Evolutionary conservation across 1,284 basidiomycete species (phyloP), one percentile per base, ranked within the genome.

Genomic region (Golubevia pallescens): DNA sequence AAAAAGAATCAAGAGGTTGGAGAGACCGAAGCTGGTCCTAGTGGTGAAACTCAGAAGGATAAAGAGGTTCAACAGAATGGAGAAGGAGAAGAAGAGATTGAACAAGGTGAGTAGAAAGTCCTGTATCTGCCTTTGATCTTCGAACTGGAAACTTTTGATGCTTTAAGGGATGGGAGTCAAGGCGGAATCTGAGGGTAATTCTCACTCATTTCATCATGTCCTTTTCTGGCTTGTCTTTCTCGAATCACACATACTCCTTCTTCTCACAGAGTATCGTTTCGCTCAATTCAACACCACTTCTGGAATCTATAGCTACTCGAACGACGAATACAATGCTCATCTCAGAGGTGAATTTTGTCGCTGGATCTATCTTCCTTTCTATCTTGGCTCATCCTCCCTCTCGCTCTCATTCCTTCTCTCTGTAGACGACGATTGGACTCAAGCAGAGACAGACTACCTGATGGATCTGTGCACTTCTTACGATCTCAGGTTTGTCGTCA

Each of bases 381-480:
- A 0, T 56, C 60, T 4, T 23, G 20, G 16, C 42, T 57, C 21
- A 32, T 48, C 16, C 14, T 53, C 34, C 10, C 28, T 38, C 6
- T 42, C 60, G 34, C 19, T 48, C 8, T 28, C 38, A 20, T 42
- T 14, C 63, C 14, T 0, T 54, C 1, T 13, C 1, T 10, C n/a
- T 19, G 61, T 73, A 91, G 95, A 98, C 83, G 88, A 88, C 16
- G 91, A 92, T 66, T 99, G 97, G 97, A 90, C 93, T 0, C 92
- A 92, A 73, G 93, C 95, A 77, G 95, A 99, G 87, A 98, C 97
- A 0, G 92, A 94, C 81, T 95, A 98, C 81, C 89, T 99, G 0
- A 96, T 99, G 86, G 87, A 88, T 4, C 86, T 97, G 14, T 91
- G 93, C 19, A 88, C 90, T 58, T 90, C 92, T 62, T 99, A 93